Conservation (phyloP, 2,329 filamentous ascomycete species). For the Aspergillus transmontanensis region DNA sequence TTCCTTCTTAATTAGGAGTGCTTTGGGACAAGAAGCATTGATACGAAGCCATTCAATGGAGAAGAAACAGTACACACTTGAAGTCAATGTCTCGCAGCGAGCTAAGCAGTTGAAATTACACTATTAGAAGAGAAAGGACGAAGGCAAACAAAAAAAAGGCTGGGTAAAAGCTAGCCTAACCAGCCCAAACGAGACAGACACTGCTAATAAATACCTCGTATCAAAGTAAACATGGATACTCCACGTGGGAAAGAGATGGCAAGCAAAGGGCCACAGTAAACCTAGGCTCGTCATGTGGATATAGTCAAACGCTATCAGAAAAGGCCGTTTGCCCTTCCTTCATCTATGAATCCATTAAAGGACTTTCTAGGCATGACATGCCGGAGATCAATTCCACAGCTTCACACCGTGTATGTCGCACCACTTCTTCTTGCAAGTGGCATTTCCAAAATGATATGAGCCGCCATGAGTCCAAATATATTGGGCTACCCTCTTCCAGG, state of each 20-base stretch:
- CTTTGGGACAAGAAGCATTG: neutral
- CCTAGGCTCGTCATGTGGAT: neutral
- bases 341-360: neutral
- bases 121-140: neutral
- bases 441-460: constrained; percentile 62
- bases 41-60: neutral
- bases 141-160: neutral
- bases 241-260: neutral
- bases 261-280: neutral
- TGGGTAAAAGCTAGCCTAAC: neutral
- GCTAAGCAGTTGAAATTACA: neutral
- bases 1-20: neutral
- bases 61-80: neutral
- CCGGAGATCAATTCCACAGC: constrained; percentile 7
- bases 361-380: neutral
- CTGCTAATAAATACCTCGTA: neutral
- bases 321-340: neutral
- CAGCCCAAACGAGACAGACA: neutral
- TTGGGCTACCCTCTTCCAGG: constrained; percentile 62
- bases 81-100: neutral
- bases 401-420: constrained; percentile 44
- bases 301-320: neutral
- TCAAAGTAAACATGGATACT: neutral
- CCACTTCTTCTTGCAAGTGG: constrained; percentile 67
- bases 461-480: constrained; percentile 56